These are phyloP conservation scores for Geotrichum macrosporum DNA, from an alignment of 1,139 yeast genomes.

Conservation along the genomic window DNA sequence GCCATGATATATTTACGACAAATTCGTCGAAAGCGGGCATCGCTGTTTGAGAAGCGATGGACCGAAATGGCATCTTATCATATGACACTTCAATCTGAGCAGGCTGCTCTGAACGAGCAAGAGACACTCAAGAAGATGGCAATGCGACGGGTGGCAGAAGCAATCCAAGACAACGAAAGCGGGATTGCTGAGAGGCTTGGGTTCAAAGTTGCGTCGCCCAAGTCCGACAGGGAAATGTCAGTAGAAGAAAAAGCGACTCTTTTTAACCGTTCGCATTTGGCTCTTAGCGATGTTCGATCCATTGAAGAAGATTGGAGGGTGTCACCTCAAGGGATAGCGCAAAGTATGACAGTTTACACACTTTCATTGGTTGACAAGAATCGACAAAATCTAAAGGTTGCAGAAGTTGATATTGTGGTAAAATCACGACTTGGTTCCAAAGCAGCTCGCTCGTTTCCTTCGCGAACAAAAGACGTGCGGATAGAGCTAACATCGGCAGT, in stretches of 20 bases:
- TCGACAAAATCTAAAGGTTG: slow-evolving; percentile 14
- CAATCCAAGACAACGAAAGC: slow-evolving; percentile 29
- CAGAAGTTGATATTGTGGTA: slow-evolving; percentile 21
- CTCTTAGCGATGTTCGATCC: slow-evolving; percentile 16
- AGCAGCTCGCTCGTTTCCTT: neutral
- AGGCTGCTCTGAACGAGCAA: slow-evolving; percentile 22
- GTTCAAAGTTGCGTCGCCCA: slow-evolving; percentile 12
- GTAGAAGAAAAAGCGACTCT: neutral
- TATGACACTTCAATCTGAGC: slow-evolving; percentile 24
- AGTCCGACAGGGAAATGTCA: neutral
- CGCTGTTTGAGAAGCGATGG: slow-evolving; percentile 31
- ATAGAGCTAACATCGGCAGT: slow-evolving; percentile 16
- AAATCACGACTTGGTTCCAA: slow-evolving; percentile 9
- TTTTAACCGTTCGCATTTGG: slow-evolving; percentile 19
- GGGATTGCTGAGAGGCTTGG: slow-evolving; percentile 27
- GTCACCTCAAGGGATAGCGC: slow-evolving; percentile 22
- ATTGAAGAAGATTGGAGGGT: slow-evolving; percentile 24
- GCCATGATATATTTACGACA: slow-evolving; percentile 27
- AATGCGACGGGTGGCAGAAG: slow-evolving; percentile 27
- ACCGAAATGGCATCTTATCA: slow-evolving; percentile 31
- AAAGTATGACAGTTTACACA: slow-evolving; percentile 22
- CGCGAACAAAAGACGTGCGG: slow-evolving; percentile 17
- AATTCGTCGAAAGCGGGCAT: slow-evolving; percentile 22
- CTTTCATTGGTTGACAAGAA: slow-evolving; percentile 19
- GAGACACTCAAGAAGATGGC: slow-evolving; percentile 24